Base-by-base conservation (phyloP, 805 yeast species). In the Nakazawaea anatomiae region DNA sequence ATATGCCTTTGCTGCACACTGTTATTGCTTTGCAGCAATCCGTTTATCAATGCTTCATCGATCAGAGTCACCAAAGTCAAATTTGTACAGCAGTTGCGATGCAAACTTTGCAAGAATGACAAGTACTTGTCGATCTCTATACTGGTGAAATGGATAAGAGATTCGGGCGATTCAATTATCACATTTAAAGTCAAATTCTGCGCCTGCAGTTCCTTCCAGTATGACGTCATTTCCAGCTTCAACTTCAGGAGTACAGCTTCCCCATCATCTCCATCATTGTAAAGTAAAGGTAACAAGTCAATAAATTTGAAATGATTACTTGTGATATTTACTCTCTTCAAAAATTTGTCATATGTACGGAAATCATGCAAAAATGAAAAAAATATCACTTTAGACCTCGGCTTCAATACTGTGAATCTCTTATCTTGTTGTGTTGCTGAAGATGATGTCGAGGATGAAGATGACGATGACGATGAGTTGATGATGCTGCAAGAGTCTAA, bases 401-500 rank as follows among this genome's bases (percentile, higher is more conserved):
- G 42, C 30, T 44, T 41, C 12, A 34, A 27, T 50, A 54, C 5
- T 54, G 52, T 6, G 25, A 18, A 18, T 18, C 25, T 18, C 25
- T 18, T 18, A 40, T 36, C 50, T 55, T 59, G 34, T 52, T 56
- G 14, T 44, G 55, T 27, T 64, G 46, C 66, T 74, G 44, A 60
- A 57, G 46, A 38, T 52, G 69, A 12, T 45, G 55, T 28, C 65
- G 46, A 66, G 74, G 44, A 60, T 56, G 46, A 40, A 52, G 69
- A 64, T 47, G 44, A 60, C 56, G 11, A 8, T 32, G 47, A 42
- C 51, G 69, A 65, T 47, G 68, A 76, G n/a, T 46, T 46, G 28
- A 51, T 72, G 57, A 72, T 40, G 49, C 70, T 57, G 67, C 73
- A 45, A 11, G 81, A 74, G 4, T 82, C 86, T 14, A 66, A 58